Conservation (phyloP, 1,284 basidiomycete species). For the Pulveroboletus sp. region DNA sequence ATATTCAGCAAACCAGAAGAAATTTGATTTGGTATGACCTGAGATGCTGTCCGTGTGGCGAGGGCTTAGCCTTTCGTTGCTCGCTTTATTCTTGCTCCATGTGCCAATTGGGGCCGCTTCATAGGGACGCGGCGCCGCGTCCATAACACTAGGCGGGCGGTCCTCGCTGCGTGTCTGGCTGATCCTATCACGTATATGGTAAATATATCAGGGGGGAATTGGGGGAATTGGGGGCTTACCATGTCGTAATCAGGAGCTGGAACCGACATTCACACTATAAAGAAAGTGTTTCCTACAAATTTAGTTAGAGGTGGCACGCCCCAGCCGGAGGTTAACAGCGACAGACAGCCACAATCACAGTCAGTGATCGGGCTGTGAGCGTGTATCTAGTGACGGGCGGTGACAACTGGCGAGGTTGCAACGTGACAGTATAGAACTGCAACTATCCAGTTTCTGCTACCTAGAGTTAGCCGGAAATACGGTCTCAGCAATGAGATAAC, state of each 20-base stretch:
- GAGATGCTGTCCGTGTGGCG: not conserved
- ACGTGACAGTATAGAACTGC: not conserved
- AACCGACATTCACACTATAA: not conserved
- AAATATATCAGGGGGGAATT: not conserved
- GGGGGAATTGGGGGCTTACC: not conserved
- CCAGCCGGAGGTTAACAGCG: no score
- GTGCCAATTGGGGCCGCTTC: not conserved
- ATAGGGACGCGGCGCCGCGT: not conserved
- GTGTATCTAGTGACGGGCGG: not conserved
- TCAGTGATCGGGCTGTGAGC: not conserved
- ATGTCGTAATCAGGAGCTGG: not conserved
- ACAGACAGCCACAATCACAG: not conserved
- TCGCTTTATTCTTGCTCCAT: not conserved
- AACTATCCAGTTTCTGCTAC: not conserved
- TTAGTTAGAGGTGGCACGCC: no score
- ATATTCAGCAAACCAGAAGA: conserved; percentile 6
- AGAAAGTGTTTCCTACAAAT: no score
- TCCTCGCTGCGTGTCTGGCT: not conserved
- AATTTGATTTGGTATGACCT: not conserved
- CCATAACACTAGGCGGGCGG: not conserved
- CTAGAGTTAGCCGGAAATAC: not conserved
- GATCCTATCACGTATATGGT: not conserved
- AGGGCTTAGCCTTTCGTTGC: not conserved
- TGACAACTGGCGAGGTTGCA: not conserved
- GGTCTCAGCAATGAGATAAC: not conserved